These are phyloP conservation scores for Coemansia sp. DNA, from an alignment of 192 early-diverging fungal genomes.

Conservation along the genomic window DNA sequence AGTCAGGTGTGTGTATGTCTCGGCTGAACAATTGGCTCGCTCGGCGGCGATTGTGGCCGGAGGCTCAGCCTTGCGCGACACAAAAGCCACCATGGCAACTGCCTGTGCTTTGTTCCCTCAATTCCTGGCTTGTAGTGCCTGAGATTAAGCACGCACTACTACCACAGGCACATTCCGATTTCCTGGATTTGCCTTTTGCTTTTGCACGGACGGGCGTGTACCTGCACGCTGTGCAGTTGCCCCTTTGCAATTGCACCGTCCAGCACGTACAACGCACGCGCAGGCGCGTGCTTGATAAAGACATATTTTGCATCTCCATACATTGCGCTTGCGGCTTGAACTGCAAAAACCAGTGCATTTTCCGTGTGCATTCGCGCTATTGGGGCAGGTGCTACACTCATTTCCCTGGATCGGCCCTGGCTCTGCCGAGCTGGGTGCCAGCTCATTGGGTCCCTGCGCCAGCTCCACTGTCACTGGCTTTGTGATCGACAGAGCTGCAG, in stretches of 20 bases:
- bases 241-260: neutral
- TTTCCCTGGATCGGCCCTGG: neutral
- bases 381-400: neutral
- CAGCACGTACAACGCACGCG: neutral
- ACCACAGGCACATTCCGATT: constrained; percentile 31
- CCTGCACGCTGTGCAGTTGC: neutral
- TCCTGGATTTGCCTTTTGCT: constrained; percentile 25
- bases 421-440: neutral
- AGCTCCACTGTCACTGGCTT: neutral
- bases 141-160: no score
- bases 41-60: constrained; percentile 10
- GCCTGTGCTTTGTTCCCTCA: neutral
- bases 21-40: constrained; percentile 2
- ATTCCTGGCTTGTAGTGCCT: neutral
- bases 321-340: neutral
- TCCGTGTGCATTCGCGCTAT: neutral
- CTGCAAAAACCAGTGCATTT: neutral
- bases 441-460: neutral
- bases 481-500: constrained; percentile 15
- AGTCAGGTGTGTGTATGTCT: neutral
- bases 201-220: neutral
- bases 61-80: neutral
- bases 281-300: neutral
- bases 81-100: constrained; percentile 12
- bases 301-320: neutral